Conservation (phyloP, 2,329 filamentous ascomycete genomes). For the Aspergillus pseudoviridinutans region DNA sequence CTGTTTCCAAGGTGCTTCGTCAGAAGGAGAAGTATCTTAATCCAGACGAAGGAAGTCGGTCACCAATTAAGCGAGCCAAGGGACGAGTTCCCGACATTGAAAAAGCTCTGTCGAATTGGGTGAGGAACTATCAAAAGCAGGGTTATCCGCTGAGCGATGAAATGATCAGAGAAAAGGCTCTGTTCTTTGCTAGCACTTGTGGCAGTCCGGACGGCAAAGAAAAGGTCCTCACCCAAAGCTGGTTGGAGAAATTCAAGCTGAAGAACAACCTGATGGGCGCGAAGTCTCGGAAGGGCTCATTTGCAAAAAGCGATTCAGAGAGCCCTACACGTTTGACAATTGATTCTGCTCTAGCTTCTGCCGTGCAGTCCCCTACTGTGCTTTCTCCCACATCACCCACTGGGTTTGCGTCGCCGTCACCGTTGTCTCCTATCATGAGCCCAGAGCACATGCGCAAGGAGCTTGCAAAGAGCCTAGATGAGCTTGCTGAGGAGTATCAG, state of each 20-base stretch:
- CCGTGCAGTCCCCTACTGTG: slow-evolving; percentile 59
- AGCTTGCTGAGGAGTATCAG: slow-evolving; percentile 58
- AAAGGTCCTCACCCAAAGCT: slow-evolving; percentile 67
- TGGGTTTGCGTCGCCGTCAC: slow-evolving; percentile 63
- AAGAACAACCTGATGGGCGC: slow-evolving; percentile 65
- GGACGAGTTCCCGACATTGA: slow-evolving; percentile 89
- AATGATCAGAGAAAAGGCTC: slow-evolving; percentile 80
- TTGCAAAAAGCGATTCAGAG: slow-evolving; percentile 63
- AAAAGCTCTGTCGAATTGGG: slow-evolving; percentile 82
- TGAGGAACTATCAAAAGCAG: slow-evolving; percentile 72
- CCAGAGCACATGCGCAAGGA: slow-evolving; percentile 65
- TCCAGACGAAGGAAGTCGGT: slow-evolving; percentile 71
- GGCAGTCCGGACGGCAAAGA: slow-evolving; percentile 67
- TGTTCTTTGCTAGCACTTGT: slow-evolving; percentile 71
- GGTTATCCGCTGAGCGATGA: slow-evolving; percentile 71
- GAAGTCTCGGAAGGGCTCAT: slow-evolving; percentile 52
- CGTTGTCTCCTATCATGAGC: slow-evolving; percentile 65
- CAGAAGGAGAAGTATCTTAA: slow-evolving; percentile 93
- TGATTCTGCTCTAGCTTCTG: slow-evolving; percentile 53
- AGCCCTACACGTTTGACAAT: slow-evolving; percentile 55
- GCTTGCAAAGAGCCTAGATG: slow-evolving; percentile 54
- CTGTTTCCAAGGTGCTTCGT: slow-evolving; percentile 94
- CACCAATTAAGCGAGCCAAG: slow-evolving; percentile 77
- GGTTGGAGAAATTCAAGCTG: slow-evolving; percentile 94
- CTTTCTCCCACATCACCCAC: slow-evolving; percentile 71